phyloP scores from a whole-genome alignment of 352 stramenopile genomes.

The Pythium brassicae region DNA sequence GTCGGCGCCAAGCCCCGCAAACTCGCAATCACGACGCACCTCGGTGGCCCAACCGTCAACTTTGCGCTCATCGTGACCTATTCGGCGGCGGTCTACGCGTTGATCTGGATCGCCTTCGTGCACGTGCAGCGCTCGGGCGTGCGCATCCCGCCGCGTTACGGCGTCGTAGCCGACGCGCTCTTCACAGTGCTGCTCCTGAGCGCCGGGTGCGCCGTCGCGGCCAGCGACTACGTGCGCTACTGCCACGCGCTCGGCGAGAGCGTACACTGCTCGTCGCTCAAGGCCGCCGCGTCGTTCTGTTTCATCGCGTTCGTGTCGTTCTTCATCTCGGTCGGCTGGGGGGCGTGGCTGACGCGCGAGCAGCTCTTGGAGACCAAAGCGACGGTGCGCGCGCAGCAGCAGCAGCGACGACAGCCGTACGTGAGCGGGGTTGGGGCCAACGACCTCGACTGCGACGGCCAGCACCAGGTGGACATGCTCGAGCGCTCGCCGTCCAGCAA shows the following conservation, averaged over 20 bases:
- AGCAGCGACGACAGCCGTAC: not conserved
- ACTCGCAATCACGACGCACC: constrained; percentile 50
- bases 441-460: not conserved
- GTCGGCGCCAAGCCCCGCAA: constrained; percentile 15
- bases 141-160: constrained; percentile 35
- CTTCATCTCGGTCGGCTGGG: constrained; percentile 53
- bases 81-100: constrained; percentile 42
- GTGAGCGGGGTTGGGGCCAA: not conserved
- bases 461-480: constrained; percentile 11
- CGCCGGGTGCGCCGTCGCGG: constrained; percentile 49
- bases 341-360: constrained; percentile 33
- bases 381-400: not conserved
- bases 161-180: constrained; percentile 45
- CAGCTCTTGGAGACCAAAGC: constrained; percentile 7
- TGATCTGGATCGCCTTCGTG: constrained; percentile 47
- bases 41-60: constrained; percentile 50
- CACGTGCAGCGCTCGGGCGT: constrained; percentile 23
- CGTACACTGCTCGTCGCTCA: constrained; percentile 49
- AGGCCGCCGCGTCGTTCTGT: constrained; percentile 41
- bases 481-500: constrained; percentile 17
- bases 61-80: constrained; percentile 66
- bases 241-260: constrained; percentile 32
- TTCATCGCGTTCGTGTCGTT: constrained; percentile 63
- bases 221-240: constrained; percentile 65
- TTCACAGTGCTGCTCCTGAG: constrained; percentile 73